Conservation (phyloP, 805 yeast species). For the Wickerhamomyces silvicola region DNA sequence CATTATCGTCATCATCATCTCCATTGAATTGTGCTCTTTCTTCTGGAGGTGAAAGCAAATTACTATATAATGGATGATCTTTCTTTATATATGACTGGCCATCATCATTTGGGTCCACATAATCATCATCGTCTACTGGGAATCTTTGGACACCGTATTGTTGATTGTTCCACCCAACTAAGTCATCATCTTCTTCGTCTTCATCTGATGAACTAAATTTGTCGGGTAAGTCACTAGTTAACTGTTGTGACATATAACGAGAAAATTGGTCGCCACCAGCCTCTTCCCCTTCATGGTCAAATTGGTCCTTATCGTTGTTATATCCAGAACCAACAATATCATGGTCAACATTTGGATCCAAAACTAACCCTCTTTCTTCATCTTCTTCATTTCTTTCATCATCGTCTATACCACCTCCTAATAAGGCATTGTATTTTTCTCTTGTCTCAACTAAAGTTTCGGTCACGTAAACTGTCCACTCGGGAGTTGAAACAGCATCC, state of each 20-base stretch:
- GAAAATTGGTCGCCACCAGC: conserved; percentile 23
- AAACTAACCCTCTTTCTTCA: conserved; percentile 19
- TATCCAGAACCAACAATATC: conserved; percentile 24
- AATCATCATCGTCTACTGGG: conserved; percentile 41
- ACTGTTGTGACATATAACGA: conserved; percentile 68
- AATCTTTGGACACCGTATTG: conserved; percentile 9
- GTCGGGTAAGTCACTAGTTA: conserved; percentile 49
- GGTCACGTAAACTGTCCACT: conserved; percentile 80
- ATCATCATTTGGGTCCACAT: conserved; percentile 76
- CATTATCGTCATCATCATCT: conserved; percentile 19
- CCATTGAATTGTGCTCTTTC: conserved; percentile 16
- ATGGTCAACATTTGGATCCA: conserved; percentile 33
- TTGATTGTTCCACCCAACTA: conserved; percentile 16
- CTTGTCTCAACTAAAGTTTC: conserved; percentile 81
- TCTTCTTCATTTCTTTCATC: conserved; percentile 27
- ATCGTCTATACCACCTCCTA: conserved; percentile 59
- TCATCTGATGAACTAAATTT: conserved; percentile 55
- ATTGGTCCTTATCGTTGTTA: conserved; percentile 19
- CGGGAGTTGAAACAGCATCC: conserved; percentile 33
- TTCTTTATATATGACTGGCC: conserved; percentile 66
- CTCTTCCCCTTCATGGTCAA: conserved; percentile 15
- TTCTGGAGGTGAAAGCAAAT: conserved; percentile 23
- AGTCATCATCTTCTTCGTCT: conserved; percentile 27
- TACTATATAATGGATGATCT: conserved; percentile 49
- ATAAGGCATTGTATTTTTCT: conserved; percentile 87